A percentile compares a stretch with the other conserved stretches of the same genome.
These are phyloP conservation scores for Jamesozyma jinghongensis DNA, from an alignment of 805 yeast species.

Conservation along the genomic window DNA sequence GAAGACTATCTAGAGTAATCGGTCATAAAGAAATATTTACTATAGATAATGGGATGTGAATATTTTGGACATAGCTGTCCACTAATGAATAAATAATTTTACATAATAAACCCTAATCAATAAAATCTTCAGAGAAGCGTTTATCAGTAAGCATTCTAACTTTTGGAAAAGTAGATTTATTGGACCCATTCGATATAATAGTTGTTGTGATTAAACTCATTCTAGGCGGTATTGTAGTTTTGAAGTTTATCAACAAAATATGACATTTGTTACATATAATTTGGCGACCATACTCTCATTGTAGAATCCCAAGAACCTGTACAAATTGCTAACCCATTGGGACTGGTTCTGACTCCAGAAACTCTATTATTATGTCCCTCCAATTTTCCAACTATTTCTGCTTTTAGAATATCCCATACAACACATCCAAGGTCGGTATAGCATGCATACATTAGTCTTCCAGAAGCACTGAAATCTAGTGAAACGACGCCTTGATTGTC, in stretches of 20 bases:
- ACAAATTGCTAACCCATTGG: slow-evolving; percentile 67
- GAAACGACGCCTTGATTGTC: slow-evolving; percentile 66
- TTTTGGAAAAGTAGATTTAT: no score
- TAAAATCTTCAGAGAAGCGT: no score
- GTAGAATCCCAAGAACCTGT: slow-evolving; percentile 80
- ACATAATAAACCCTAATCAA: no score
- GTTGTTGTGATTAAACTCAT: background rate
- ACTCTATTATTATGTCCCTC: slow-evolving; percentile 58
- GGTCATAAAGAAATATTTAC: background rate
- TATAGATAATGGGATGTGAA: no score
- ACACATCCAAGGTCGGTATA: slow-evolving; percentile 69
- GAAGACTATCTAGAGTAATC: background rate
- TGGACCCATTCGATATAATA: no score
- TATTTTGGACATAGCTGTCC: no score
- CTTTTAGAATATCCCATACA: slow-evolving; percentile 67
- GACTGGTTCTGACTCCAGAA: slow-evolving; percentile 54
- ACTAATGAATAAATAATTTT: no score
- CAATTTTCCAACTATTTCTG: slow-evolving; percentile 53
- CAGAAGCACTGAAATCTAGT: slow-evolving; percentile 63
- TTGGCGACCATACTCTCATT: slow-evolving; percentile 55
- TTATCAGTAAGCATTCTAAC: no score
- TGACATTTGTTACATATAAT: slow-evolving; percentile 16
- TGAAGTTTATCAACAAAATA: no score
- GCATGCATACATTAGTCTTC: slow-evolving; percentile 64
- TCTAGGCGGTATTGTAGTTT: no score